These are phyloP conservation scores for Cyberlindnera mrakii DNA, from an alignment of 805 yeast genomes.

Conservation along the genomic window DNA sequence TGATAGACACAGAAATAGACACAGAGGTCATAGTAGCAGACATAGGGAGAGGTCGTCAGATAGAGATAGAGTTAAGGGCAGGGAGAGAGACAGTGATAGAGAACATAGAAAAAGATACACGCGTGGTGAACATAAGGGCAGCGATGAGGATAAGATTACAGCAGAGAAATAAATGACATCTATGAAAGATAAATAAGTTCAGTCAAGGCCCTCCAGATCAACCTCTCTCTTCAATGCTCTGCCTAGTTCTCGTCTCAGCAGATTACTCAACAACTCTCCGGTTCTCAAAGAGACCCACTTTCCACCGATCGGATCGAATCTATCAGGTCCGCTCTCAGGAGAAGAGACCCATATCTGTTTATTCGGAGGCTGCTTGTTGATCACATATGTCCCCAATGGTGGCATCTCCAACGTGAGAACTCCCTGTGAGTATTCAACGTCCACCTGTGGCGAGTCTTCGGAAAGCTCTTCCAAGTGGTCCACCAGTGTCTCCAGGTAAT, in stretches of 20 bases:
- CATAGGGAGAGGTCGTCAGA: not conserved
- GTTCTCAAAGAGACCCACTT: constrained; percentile 82
- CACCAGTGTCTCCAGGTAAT: constrained; percentile 60
- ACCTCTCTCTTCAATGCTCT: constrained; percentile 24
- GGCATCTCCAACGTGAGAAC: constrained; percentile 73
- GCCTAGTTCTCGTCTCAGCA: constrained; percentile 46
- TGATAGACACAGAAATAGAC: not conserved
- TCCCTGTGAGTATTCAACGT: constrained; percentile 78
- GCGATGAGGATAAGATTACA: not conserved
- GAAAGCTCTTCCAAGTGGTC: constrained; percentile 63
- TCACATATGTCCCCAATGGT: constrained; percentile 76
- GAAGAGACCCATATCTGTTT: constrained; percentile 94
- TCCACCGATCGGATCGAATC: constrained; percentile 68
- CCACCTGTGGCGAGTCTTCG: constrained; percentile 59
- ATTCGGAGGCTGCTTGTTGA: constrained; percentile 96
- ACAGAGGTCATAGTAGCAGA: not conserved
- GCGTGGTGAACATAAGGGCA: constrained; percentile 2
- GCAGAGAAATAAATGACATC: too few relatives aligned
- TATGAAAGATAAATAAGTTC: not conserved
- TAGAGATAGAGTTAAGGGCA: not conserved
- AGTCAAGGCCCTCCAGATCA: constrained; percentile 16
- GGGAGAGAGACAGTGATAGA: not conserved
- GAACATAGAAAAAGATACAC: not conserved
- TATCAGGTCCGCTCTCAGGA: constrained; percentile 89
- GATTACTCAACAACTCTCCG: constrained; percentile 36